Evolutionary conservation across 495 filamentous ascomycete species (phyloP), one percentile per base, ranked within the genome.

Genomic region (Monascus purpureus): DNA sequence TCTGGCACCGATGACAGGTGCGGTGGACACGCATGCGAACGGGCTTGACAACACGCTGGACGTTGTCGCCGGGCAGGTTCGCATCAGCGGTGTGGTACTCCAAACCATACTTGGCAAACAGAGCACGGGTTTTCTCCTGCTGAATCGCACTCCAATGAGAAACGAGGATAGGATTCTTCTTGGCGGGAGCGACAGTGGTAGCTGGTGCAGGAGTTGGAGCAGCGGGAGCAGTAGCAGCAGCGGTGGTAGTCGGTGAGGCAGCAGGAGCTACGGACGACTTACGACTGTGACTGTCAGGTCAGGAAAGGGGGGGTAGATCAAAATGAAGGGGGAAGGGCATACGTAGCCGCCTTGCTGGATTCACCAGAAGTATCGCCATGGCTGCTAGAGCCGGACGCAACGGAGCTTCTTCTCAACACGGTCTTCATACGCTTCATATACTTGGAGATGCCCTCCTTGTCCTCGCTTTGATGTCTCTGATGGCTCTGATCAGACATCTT

Each of bases 1-100:
- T 74, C 39, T 78, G 67, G 52, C 83, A 92, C 36, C 68, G 70
- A 48, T 92, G 83, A 45, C 83, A 92, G 34, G 65, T 74, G 32
- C 82, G 78, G 42, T 82, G 87, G 22, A 94, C 77, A 19, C 88
- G 73, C 80, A 96, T 92, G 40, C 84, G 80, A 39, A 94, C 83
- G 12, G 81, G 74, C 55, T 88, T 93, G 50, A 88, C 75, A 12
- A 94, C 76, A 16, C 88, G 80, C 29, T 75, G 56, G 13, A 75
- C 65, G 18, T 62, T 57, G 36, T 72, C 67, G 37, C 55, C 51
- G 26, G 67, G 55, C 28, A 61, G 57, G 41, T 69, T 70, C 77
- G 75, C 81, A 49, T 84, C 79, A 37, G 65, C 70, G 8, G 74
- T 67, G 41, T 81, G 72, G 22, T 84, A 61, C 31, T 72, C 73